Base-by-base conservation (phyloP, 2,329 filamentous ascomycete species). In the Lomentospora prolificans region DNA sequence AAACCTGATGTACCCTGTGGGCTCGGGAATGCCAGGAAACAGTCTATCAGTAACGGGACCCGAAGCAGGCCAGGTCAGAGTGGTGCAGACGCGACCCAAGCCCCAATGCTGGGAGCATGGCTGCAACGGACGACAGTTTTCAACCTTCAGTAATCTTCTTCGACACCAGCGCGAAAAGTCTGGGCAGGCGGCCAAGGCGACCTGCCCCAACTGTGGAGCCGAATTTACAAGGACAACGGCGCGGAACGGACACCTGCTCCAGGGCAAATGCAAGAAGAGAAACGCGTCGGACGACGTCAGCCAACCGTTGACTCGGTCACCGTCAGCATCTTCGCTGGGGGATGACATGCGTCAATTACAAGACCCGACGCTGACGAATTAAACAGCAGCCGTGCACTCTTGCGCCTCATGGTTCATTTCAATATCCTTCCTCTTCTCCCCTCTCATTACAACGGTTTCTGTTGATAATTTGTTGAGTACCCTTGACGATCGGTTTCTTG, bases 61-160 rank as follows among this genome's bases (percentile, higher is more conserved):
- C 59, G 70, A 74, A 59, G 67, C 69, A 36, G 67, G 73, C 46
- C 74, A 82, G 61, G 83, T 89, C 39, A 79, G 87, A 58, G 82
- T 90, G 14, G 78, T 90, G 17, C 86, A 87, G 67, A 85, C 83
- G 62, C 81, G 88, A 61, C 90, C 90, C n/a, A 95, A 95, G 72
- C 90, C 91, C 50, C 90, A 95, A 67, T 96, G 92, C 70, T 97
- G 89, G 89, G 92, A 96, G 59, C 92, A 97, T 66, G 92, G 91
- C 9, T 97, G 92, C 75, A 96, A 96, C 64, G 92, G 92, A 19
- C 85, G 91, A 28, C 89, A 95, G 65, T 97, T 97, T 66, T 95
- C 90, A 17, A 96, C 92, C 3, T 96, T 96, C 67, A 96, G 90
- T 79, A 96, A 96, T 67, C 80, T 96, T 3, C 76, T 96, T 36